phyloP scores from a whole-genome alignment of 495 filamentous ascomycete genomes.

The Xylaria longipes region DNA sequence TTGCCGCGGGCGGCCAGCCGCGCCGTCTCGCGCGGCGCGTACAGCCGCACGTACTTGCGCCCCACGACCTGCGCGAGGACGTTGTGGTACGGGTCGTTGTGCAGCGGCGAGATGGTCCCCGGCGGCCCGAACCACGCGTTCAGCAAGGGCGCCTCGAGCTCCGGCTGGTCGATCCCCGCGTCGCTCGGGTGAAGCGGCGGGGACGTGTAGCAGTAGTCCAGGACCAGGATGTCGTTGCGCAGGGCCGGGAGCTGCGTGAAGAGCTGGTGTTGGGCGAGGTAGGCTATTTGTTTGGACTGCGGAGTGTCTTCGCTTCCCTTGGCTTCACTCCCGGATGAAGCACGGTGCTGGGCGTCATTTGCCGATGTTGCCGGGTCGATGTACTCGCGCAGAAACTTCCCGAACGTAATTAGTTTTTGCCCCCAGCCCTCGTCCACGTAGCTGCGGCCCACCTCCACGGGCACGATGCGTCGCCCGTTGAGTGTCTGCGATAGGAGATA shows the following conservation, averaged over 20 bases:
- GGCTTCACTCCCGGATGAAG: not conserved
- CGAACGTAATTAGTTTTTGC: conserved; percentile 80
- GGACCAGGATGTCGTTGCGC: conserved; percentile 75
- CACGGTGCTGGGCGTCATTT: not conserved
- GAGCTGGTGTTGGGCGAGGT: conserved; percentile 91
- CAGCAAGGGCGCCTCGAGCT: conserved; percentile 60
- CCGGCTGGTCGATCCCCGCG: conserved; percentile 54
- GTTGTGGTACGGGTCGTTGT: conserved; percentile 95
- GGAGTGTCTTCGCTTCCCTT: conserved; percentile 11
- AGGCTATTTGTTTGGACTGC: conserved; percentile 55
- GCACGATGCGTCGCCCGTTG: conserved; percentile 77
- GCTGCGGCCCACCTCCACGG: conserved; percentile 85
- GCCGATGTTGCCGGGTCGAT: conserved; percentile 44
- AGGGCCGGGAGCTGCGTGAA: conserved; percentile 82
- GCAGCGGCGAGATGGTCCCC: conserved; percentile 87
- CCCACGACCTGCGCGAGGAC: conserved; percentile 90
- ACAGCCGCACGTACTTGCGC: conserved; percentile 87
- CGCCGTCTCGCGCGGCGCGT: conserved; percentile 66
- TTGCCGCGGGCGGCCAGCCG: conserved; percentile 68
- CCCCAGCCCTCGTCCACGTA: conserved; percentile 90
- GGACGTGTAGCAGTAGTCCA: conserved; percentile 84
- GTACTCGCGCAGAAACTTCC: conserved; percentile 69
- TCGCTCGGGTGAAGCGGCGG: conserved; percentile 57
- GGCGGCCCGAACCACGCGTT: conserved; percentile 95
- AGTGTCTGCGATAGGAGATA: conserved; percentile 83